Conservation (phyloP, 176 grass and related monocot species). For the Secale cereale region DNA sequence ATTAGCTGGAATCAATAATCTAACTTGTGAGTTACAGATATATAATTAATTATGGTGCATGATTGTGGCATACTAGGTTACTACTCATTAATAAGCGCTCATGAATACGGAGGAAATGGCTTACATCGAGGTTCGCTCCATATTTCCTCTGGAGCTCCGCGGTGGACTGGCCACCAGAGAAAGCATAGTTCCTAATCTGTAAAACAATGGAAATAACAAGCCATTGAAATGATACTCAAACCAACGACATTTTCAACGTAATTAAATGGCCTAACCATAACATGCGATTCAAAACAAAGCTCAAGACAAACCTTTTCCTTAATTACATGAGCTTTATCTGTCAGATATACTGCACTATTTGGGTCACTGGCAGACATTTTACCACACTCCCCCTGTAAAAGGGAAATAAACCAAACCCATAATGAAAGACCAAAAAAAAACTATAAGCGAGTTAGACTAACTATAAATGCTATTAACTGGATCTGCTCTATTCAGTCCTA, state of each 20-base stretch:
- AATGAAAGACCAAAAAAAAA: background rate
- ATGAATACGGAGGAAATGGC: background rate
- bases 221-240: background rate
- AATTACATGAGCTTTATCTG: conserved; percentile 65
- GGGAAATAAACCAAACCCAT: background rate
- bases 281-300: conserved; percentile 4
- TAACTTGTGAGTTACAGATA: background rate
- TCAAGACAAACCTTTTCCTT: conserved; percentile 58
- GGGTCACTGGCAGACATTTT: conserved; percentile 97
- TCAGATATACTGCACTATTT: conserved; percentile 89
- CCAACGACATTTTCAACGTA: background rate
- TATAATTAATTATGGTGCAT: background rate
- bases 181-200: conserved; percentile 73
- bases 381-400: conserved; percentile 65
- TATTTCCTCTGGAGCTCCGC: conserved; percentile 73
- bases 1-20: background rate
- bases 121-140: conserved; percentile 87
- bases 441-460: background rate
- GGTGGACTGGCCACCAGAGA: conserved; percentile 79
- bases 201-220: conserved; percentile 9
- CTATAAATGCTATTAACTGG: background rate
- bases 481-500: background rate
- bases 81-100: background rate
- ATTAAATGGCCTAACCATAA: background rate
- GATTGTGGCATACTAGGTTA: background rate